Conservation (phyloP, 1,139 yeast genomes). For the Hansenula lynferdii region DNA sequence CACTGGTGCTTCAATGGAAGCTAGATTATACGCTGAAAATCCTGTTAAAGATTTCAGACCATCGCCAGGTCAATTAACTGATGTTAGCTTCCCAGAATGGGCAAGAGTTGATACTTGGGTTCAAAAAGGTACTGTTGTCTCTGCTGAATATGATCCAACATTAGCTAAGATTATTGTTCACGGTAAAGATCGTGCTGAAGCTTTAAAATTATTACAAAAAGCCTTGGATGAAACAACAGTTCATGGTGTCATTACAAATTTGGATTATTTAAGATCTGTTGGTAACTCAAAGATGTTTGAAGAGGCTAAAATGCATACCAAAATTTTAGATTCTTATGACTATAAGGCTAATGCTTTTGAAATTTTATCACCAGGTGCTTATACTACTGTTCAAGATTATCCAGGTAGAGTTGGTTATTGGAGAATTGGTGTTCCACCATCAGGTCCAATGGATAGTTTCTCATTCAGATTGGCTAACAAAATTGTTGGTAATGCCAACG, state of each 20-base stretch:
- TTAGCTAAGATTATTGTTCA: conserved; percentile 94
- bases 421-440: conserved; percentile 96
- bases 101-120: conserved; percentile 97
- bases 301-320: conserved; percentile 79
- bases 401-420: conserved; percentile 91
- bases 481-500: conserved; percentile 78
- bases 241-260: conserved; percentile 83
- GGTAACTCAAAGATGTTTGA: conserved; percentile 82
- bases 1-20: conserved; percentile 93
- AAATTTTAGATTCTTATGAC: conserved; percentile 76
- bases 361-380: conserved; percentile 82
- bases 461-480: conserved; percentile 86
- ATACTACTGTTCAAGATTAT: conserved; percentile 92
- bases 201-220: conserved; percentile 65
- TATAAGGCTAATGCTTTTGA: conserved; percentile 84
- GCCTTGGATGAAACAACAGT: conserved; percentile 87
- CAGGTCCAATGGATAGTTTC: conserved; percentile 96
- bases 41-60: conserved; percentile 95
- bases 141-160: conserved; percentile 96
- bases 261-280: conserved; percentile 83
- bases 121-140: conserved; percentile 78
- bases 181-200: conserved; percentile 84
- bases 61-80: conserved; percentile 90
- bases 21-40: conserved; percentile 92
- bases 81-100: conserved; percentile 79